phyloP scores from a whole-genome alignment of 2,329 filamentous ascomycete species.

The Microdochium trichocladiopsis region DNA sequence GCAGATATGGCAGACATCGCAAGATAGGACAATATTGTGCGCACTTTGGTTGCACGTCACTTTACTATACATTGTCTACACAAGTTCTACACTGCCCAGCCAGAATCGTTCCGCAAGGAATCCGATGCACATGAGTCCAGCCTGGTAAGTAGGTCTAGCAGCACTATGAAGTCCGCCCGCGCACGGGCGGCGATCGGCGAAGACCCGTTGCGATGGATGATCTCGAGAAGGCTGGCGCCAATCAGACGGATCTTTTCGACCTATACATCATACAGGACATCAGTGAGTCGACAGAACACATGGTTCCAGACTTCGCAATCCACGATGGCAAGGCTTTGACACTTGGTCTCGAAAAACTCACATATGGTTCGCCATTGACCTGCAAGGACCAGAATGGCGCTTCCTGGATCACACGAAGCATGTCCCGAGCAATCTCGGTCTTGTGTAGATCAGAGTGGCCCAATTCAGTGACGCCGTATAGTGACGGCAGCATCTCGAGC shows the following conservation, averaged over 20 bases:
- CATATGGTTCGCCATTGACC: constrained; percentile 30
- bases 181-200: constrained; percentile 29
- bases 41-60: no score
- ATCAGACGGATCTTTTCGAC: constrained; percentile 32
- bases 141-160: constrained; percentile 31
- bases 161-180: constrained; percentile 26
- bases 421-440: constrained; percentile 35
- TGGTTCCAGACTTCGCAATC: no score
- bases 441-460: constrained; percentile 12
- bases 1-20: no score
- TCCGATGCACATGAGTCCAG: constrained; percentile 35
- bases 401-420: constrained; percentile 29
- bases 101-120: constrained; percentile 23
- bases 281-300: neutral
- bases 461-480: neutral
- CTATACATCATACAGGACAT: constrained; percentile 8
- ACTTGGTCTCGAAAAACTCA: constrained; percentile 10
- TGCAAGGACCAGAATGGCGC: constrained; percentile 33
- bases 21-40: no score
- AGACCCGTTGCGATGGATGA: constrained; percentile 27
- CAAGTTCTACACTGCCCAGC: neutral
- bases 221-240: constrained; percentile 27
- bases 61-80: no score
- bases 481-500: constrained; percentile 7
- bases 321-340: neutral